A percentile compares a stretch with the other conserved stretches of the same genome.
Conservation (phyloP, 768 basidiomycete species). For the Amanita pseudoporphyria region DNA sequence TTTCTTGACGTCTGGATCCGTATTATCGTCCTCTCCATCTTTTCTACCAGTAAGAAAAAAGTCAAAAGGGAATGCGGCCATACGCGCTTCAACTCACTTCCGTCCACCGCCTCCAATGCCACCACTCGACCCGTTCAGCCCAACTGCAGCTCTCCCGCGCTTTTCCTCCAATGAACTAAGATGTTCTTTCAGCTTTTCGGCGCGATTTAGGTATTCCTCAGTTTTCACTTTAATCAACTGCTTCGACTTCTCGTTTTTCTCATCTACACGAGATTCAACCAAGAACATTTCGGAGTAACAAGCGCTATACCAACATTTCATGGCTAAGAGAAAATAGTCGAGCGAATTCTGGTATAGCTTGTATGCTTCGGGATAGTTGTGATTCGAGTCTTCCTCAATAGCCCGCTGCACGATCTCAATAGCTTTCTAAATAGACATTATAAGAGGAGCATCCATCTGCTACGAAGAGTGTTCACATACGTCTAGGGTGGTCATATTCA, state of each 20-base stretch:
- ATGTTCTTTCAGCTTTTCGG: conserved; percentile 87
- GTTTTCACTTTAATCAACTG: conserved; percentile 80
- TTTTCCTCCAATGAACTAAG: conserved; percentile 60
- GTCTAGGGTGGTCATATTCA: conserved; percentile 39
- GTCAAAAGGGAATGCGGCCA: neutral
- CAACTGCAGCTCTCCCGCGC: conserved; percentile 35
- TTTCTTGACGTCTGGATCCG: conserved; percentile 93
- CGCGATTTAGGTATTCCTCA: conserved; percentile 83
- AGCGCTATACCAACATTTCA: conserved; percentile 59
- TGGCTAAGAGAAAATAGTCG: conserved; percentile 97
- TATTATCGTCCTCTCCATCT: conserved; percentile 55
- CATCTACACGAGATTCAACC: conserved; percentile 37
- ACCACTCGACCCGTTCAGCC: conserved; percentile 36
- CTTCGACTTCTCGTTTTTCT: conserved; percentile 93
- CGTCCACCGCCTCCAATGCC: conserved; percentile 32
- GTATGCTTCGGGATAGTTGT: conserved; percentile 92
- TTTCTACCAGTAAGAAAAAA: conserved; percentile 21
- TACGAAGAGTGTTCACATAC: conserved; percentile 19
- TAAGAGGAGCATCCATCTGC: neutral
- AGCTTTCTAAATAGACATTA: conserved; percentile 32
- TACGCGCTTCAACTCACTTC: conserved; percentile 22
- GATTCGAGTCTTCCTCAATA: conserved; percentile 87
- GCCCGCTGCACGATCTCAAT: conserved; percentile 90
- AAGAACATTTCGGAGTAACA: neutral
- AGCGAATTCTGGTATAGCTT: conserved; percentile 91